These are phyloP conservation scores for Hypoxylon sp. DNA, from an alignment of 2,329 filamentous ascomycete species.

Conservation along the genomic window DNA sequence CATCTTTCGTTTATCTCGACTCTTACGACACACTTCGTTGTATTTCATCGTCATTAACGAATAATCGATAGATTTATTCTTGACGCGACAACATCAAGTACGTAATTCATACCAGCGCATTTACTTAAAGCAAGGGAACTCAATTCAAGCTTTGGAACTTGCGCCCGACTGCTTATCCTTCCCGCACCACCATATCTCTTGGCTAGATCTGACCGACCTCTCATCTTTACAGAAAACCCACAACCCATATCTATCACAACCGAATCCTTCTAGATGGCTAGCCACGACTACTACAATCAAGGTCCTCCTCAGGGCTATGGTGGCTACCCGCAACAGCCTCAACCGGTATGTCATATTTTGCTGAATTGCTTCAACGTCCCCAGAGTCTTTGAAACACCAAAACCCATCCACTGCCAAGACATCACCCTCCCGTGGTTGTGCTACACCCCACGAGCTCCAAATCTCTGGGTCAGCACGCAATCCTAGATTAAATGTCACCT, in stretches of 20 bases:
- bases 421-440: conserved; percentile 9
- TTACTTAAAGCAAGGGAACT: conserved; percentile 10
- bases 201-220: conserved; percentile 27
- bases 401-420: conserved; percentile 31
- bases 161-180: conserved; percentile 15
- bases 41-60: conserved; percentile 11
- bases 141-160: conserved; percentile 29
- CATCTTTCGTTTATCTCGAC: conserved; percentile 22
- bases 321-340: conserved; percentile 61
- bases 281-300: conserved; percentile 54
- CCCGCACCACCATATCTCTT: conserved; percentile 26
- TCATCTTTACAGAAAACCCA: conserved; percentile 35
- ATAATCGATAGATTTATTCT: conserved; percentile 16
- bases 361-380: conserved; percentile 15
- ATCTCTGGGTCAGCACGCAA: conserved; percentile 31
- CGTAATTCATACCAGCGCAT: conserved; percentile 20
- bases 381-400: conserved; percentile 20
- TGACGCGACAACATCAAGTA: conserved; percentile 14
- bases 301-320: conserved; percentile 54
- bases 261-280: conserved; percentile 50
- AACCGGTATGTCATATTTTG: conserved; percentile 57
- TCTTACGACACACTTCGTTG: conserved; percentile 18
- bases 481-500: conserved; percentile 17
- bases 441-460: conserved; percentile 27
- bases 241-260: conserved; percentile 27